A percentile compares a stretch with the other conserved stretches of the same genome.
Conservation (phyloP, 352 stramenopile genomes). For the Phytophthora megakarya region DNA sequence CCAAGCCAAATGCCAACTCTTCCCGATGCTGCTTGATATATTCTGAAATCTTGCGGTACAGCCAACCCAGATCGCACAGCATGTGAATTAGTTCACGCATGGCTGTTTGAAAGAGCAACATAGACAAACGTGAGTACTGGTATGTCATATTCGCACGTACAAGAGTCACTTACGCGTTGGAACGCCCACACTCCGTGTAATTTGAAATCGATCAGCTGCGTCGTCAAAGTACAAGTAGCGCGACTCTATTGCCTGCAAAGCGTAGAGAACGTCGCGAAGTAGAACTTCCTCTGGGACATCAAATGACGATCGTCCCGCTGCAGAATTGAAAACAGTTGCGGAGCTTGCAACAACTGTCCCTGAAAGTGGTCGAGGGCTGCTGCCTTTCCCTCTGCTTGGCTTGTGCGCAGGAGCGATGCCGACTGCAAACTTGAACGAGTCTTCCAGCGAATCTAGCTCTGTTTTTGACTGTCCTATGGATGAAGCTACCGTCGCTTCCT, state of each 20-base stretch:
- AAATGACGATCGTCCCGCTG: conserved; percentile 43
- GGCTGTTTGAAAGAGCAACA: conserved; percentile 40
- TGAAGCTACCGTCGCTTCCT: conserved; percentile 1
- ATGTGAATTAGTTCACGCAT: conserved; percentile 86
- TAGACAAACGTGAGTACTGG: conserved; percentile 10
- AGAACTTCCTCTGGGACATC: conserved; percentile 88
- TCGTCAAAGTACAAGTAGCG: conserved; percentile 88
- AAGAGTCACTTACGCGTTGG: conserved; percentile 65
- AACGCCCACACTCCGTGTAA: conserved; percentile 74
- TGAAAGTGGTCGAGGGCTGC: conserved; percentile 21
- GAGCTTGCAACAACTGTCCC: neutral
- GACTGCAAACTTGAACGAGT: conserved; percentile 81
- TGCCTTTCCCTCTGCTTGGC: conserved; percentile 27
- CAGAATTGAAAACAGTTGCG: neutral
- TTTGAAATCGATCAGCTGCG: conserved; percentile 77
- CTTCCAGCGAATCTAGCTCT: conserved; percentile 65
- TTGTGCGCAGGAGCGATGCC: conserved; percentile 59
- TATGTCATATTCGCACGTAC: neutral
- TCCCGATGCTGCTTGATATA: conserved; percentile 82
- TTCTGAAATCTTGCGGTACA: conserved; percentile 85
- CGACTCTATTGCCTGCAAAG: conserved; percentile 93
- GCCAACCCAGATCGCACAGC: conserved; percentile 89
- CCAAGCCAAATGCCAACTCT: conserved; percentile 75
- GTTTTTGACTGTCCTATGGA: conserved; percentile 26
- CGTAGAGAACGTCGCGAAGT: conserved; percentile 92